A percentile compares a stretch with the other conserved stretches of the same genome.
phyloP scores from a whole-genome alignment of 805 yeast genomes.

The Teunomyces funiuensis region DNA sequence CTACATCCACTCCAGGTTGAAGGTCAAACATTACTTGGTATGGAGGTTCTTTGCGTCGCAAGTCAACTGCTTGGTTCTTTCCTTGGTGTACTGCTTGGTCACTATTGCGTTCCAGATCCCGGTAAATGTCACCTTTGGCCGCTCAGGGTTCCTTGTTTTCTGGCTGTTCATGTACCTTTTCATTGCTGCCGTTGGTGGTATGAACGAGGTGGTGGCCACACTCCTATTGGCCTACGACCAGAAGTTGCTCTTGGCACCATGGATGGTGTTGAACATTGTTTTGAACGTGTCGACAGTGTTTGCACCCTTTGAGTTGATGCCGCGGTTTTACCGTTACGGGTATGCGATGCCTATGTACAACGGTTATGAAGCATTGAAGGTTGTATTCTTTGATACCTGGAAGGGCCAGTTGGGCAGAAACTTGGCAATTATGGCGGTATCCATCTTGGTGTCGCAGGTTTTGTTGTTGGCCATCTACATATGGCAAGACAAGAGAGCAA shows the following conservation, averaged over 20 bases:
- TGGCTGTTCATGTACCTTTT: constrained; percentile 33
- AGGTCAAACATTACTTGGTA: constrained; percentile 24
- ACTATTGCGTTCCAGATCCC: constrained; percentile 34
- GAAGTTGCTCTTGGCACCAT: constrained; percentile 23
- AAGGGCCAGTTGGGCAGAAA: constrained; percentile 32
- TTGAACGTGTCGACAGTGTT: constrained; percentile 31
- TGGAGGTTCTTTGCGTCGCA: constrained; percentile 32
- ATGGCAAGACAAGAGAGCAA: background rate
- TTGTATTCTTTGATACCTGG: constrained; percentile 34
- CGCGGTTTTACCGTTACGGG: constrained; percentile 34
- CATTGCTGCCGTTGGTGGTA: constrained; percentile 26
- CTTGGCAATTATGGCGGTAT: constrained; percentile 27
- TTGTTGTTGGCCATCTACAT: constrained; percentile 6
- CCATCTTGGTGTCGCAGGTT: constrained; percentile 26
- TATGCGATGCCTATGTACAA: constrained; percentile 39
- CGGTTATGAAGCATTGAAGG: constrained; percentile 30
- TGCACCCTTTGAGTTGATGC: constrained; percentile 32
- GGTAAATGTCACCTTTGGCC: constrained; percentile 24
- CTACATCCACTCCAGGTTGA: constrained; percentile 19
- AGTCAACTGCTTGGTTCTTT: constrained; percentile 25
- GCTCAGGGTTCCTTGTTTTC: constrained; percentile 31
- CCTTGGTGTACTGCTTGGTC: constrained; percentile 29
- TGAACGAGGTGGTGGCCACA: constrained; percentile 27
- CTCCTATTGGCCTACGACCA: constrained; percentile 19
- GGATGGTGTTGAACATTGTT: constrained; percentile 31